Evolutionary conservation across 2,329 filamentous ascomycete genomes (phyloP), one percentile per base, ranked within the genome.

Genomic region (Fusarium decemcellulare): DNA sequence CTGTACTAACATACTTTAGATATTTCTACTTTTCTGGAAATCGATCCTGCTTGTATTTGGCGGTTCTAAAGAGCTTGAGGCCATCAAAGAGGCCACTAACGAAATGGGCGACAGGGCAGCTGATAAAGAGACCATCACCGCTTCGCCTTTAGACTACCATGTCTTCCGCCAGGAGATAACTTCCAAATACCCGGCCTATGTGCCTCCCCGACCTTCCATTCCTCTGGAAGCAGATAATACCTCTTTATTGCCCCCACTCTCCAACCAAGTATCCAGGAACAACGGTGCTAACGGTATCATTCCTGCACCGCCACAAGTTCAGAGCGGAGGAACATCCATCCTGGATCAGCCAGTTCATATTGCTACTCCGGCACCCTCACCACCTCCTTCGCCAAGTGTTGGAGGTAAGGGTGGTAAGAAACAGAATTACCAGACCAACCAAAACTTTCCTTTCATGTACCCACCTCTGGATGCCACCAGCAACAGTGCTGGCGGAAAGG

Each of bases 351-450:
- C 96, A 7, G 95, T 99, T 7, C 96, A 99, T 79, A 99, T 99
- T 73, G 96, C 96, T n/a, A 99, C 96, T 1, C 96, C 96, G 1
- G 95, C 95, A 0, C 96, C 96, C 2, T 99, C 96, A 0, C 96
- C 96, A 27, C 96, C 96, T 0, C 96, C 96, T 1, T 98, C 95
- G 2, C 96, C 96, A 1, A 87, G 85, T 10, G 91, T 92, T 36
- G 95, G 94, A 29, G 94, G 94, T 0, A 99, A 98, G 79, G 93
- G 93, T 55, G 95, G 92, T 1, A 99, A 99, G 85, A 99, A 99
- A 78, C 96, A 99, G 76, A 99, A 98, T 73, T 99, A 99, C 75
- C 96, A 99, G 79, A 99, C 96, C 0, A 99, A 99, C 76, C 96
- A 99, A 74, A 96, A 98, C 77, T 98, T 99, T 70, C 96, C 96